Percentiles rank a stretch among this genome's conserved stretches.
Evolutionary conservation across 768 basidiomycete species (phyloP).

Genomic region (Lactarius evosmus): DNA sequence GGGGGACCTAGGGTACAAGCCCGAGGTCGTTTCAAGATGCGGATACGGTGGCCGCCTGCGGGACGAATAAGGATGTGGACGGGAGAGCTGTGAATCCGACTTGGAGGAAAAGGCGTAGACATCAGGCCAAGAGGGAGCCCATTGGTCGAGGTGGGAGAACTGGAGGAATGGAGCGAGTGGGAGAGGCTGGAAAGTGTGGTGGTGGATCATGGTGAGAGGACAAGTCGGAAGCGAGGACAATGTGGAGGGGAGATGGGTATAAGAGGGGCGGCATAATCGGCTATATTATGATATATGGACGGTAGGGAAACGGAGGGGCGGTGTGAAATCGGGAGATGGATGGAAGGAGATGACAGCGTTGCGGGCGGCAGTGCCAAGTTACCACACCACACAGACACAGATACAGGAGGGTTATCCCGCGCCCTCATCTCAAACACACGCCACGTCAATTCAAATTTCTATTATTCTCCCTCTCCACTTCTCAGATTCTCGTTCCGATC

Average conservation of each 20-base stretch:
- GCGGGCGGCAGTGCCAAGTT: constrained; percentile 5
- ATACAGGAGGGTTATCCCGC: not conserved
- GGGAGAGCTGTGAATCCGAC: constrained; percentile 16
- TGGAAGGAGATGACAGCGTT: constrained; percentile 24
- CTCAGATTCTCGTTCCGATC: not conserved
- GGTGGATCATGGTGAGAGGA: constrained; percentile 31
- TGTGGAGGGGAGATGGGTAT: constrained; percentile 26
- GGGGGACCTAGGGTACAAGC: not conserved
- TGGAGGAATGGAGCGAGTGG: constrained; percentile 22
- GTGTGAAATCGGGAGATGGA: constrained; percentile 27
- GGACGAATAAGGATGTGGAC: constrained; percentile 1
- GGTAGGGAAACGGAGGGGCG: constrained; percentile 26
- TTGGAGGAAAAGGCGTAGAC: constrained; percentile 15
- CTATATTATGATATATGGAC: constrained; percentile 23
- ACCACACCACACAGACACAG: not conserved
- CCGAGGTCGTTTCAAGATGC: not conserved
- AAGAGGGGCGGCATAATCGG: constrained; percentile 26
- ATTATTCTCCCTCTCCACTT: not conserved
- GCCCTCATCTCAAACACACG: constrained; percentile 15
- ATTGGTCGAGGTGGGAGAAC: constrained; percentile 30
- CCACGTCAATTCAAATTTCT: constrained; percentile 14
- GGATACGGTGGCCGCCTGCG: constrained; percentile 4
- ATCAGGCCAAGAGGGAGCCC: constrained; percentile 14
- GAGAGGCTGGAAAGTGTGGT: constrained; percentile 26
- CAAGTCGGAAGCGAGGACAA: constrained; percentile 17